Percentiles rank a stretch among this genome's conserved stretches.
phyloP scores from a whole-genome alignment of 2,329 filamentous ascomycete species.

The Aspergillus awamori region DNA sequence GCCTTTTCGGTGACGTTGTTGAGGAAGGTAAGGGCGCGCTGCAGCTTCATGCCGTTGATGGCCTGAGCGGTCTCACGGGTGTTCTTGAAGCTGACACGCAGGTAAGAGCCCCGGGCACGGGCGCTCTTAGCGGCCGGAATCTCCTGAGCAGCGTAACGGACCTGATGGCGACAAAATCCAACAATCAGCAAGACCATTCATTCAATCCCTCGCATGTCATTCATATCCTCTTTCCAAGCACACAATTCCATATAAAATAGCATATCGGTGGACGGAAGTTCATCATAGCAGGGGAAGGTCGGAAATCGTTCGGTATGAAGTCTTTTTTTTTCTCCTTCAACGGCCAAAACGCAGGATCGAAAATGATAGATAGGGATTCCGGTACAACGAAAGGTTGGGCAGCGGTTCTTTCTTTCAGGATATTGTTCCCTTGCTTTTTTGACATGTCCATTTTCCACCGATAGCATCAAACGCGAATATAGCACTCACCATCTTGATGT shows the following conservation, averaged over 20 bases:
- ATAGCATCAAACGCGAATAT: slow-evolving; percentile 16
- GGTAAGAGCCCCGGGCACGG: slow-evolving; percentile 96
- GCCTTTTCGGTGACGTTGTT: slow-evolving; percentile 97
- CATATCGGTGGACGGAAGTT: not conserved
- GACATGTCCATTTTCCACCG: slow-evolving; percentile 4
- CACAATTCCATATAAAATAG: not conserved
- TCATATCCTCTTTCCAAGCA: slow-evolving; percentile 8
- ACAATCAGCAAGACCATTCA: slow-evolving; percentile 31
- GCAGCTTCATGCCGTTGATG: slow-evolving; percentile 98
- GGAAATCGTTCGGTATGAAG: slow-evolving; percentile 10
- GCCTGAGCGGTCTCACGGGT: slow-evolving; percentile 99
- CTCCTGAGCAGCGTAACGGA: slow-evolving; percentile 93
- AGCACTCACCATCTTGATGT: slow-evolving; percentile 51
- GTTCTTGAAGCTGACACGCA: slow-evolving; percentile 99
- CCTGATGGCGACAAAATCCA: slow-evolving; percentile 55
- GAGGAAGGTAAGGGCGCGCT: slow-evolving; percentile 93
- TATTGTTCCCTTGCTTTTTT: slow-evolving; percentile 2
- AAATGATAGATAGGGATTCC: slow-evolving; percentile 3
- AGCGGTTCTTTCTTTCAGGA: slow-evolving; percentile 1
- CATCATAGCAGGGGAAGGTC: slow-evolving; percentile 2
- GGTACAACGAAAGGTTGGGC: slow-evolving; percentile 11
- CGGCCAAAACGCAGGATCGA: slow-evolving; percentile 15
- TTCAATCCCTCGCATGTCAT: slow-evolving; percentile 6
- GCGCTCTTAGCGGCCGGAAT: slow-evolving; percentile 90
- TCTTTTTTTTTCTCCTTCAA: not conserved